Conservation (phyloP, 163 green algal species). For the Volvox carteri region DNA sequence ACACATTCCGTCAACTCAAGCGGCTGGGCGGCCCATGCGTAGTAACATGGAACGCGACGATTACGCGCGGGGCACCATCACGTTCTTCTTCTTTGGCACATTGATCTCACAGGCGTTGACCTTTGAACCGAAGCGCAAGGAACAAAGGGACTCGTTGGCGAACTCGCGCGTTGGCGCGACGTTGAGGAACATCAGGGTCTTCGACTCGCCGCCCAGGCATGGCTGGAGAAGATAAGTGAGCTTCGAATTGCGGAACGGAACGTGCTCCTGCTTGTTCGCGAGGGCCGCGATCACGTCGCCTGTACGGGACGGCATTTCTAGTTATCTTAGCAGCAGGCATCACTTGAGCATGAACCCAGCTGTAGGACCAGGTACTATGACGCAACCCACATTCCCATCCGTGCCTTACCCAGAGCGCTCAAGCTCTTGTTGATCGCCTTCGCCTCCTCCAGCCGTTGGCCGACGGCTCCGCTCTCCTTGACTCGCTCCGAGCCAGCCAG, state of each 20-base stretch:
- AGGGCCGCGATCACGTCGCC: slow-evolving; percentile 92
- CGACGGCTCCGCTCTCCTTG: slow-evolving; percentile 83
- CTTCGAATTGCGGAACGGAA: slow-evolving; percentile 98
- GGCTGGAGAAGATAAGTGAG: slow-evolving; percentile 82
- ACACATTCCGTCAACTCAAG: no score
- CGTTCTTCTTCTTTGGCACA: slow-evolving; percentile 58
- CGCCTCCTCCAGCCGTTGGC: slow-evolving; percentile 95
- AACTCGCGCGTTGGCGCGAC: slow-evolving; percentile 83
- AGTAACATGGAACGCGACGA: no score
- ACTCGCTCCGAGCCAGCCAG: slow-evolving; percentile 95
- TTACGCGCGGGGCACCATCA: slow-evolving; percentile 39
- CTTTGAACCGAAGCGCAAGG: slow-evolving; percentile 96
- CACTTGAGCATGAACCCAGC: no score
- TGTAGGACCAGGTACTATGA: no score
- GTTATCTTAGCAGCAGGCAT: no score
- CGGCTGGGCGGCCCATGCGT: no score
- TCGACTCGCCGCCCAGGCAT: slow-evolving; percentile 83
- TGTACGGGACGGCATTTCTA: slow-evolving; percentile 47
- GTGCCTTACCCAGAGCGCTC: slow-evolving; percentile 83
- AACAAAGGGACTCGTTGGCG: slow-evolving; percentile 91
- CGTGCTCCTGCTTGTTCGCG: slow-evolving; percentile 87
- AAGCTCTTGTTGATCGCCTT: slow-evolving; percentile 80
- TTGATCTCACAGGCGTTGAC: slow-evolving; percentile 91
- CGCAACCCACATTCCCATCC: no score
- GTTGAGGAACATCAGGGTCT: slow-evolving; percentile 96